A percentile compares a stretch with the other conserved stretches of the same genome.
Conservation (phyloP, 768 basidiomycete genomes). For the Hirschioporus abietinus region DNA sequence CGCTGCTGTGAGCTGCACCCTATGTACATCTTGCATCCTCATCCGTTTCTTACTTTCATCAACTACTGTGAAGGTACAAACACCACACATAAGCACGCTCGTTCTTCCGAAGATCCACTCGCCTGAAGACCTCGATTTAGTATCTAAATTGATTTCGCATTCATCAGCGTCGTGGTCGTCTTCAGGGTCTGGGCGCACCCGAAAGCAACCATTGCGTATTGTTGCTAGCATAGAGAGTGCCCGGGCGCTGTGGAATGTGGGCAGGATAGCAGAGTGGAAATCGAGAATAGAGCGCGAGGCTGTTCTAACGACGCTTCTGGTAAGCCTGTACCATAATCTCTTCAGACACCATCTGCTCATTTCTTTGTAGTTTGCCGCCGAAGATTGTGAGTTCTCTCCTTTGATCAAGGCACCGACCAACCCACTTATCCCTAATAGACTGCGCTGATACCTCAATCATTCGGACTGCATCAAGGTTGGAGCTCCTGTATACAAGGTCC, state of each 20-base stretch:
- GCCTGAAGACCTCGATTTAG: slow-evolving; percentile 54
- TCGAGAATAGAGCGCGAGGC: slow-evolving; percentile 42
- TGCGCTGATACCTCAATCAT: slow-evolving; percentile 86
- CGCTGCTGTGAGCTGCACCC: slow-evolving; percentile 41
- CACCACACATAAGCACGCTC: slow-evolving; percentile 52
- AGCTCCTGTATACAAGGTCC: slow-evolving; percentile 81
- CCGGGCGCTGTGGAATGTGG: slow-evolving; percentile 56
- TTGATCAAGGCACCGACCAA: not conserved
- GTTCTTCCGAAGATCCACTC: slow-evolving; percentile 84
- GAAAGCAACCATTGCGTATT: slow-evolving; percentile 40
- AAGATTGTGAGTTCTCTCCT: slow-evolving; percentile 63
- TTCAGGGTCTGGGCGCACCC: not conserved
- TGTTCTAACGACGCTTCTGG: slow-evolving; percentile 64
- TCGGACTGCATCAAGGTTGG: slow-evolving; percentile 66
- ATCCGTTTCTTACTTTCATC: not conserved
- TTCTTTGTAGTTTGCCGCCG: slow-evolving; percentile 80
- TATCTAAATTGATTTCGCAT: slow-evolving; percentile 41
- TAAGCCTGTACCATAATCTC: slow-evolving; percentile 30
- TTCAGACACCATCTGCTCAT: not conserved
- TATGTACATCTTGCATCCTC: not conserved
- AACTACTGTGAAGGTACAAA: slow-evolving; percentile 31
- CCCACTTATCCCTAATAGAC: slow-evolving; percentile 37
- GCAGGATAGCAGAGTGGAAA: slow-evolving; percentile 67
- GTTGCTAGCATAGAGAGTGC: slow-evolving; percentile 88
- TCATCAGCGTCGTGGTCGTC: not conserved